Evolutionary conservation across 2,329 filamentous ascomycete species (phyloP), one percentile per base, ranked within the genome.

Genomic region (Fusarium hainanense): DNA sequence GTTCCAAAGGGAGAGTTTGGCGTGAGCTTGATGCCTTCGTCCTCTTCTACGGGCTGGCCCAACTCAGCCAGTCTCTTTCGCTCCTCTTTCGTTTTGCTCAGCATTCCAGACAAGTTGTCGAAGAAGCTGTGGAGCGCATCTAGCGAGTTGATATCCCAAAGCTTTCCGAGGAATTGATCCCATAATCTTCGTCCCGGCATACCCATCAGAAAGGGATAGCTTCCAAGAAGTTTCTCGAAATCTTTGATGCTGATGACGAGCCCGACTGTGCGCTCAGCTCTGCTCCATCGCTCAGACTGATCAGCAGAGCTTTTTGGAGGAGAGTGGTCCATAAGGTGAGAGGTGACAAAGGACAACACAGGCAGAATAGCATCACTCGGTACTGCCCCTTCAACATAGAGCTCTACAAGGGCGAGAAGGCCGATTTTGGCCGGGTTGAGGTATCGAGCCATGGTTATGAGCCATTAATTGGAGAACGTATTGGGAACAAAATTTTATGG

Each of bases 341-440:
- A 89, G 57, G 93, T 87, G 67, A 97, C 85, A 81, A 97, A 96
- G 43, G 92, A 92, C 21, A 97, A 85, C 32, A 97, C 85, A 16
- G 92, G 87, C 44, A 95, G 87, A 25, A 90, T 89, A n/a, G 91
- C 89, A 51, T 87, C 85, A 64, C 87, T 89, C 4, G 92, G 90
- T 18, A 94, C 86, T 4, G 85, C 83, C 23, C 89, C 89, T 69
- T 92, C 89, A 40, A 89, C 88, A 80, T 99, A 98, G 56, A 98
- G 85, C 74, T 93, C 89, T 54, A 96, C 87, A 55, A 99, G 87
- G 57, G 89, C 88, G 58, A 98, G 86, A 25, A 98, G 85, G 75
- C 92, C 91, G 71, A 98, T 88, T 78, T 96, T 97, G 72, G 93
- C 90, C 14, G 95, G 93, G n/a, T 93, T 97, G 47, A 98, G 86